phyloP scores from a whole-genome alignment of 1,139 yeast genomes.

The Hyphopichia fennica region DNA sequence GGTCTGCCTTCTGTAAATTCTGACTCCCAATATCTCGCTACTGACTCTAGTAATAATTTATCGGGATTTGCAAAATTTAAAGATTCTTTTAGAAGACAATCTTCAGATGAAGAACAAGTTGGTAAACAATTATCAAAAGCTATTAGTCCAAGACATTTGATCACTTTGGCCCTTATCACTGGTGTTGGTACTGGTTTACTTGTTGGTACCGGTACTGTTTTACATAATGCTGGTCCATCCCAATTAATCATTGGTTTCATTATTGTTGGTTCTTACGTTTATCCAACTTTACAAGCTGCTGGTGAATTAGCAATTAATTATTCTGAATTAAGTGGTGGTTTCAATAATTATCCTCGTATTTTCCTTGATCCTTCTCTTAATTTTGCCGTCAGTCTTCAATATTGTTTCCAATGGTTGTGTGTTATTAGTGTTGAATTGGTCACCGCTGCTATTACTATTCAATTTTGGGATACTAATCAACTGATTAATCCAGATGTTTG shows the following conservation, averaged over 20 bases:
- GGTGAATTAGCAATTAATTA: conserved; percentile 45
- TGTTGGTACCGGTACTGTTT: conserved; percentile 37
- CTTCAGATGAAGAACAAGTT: conserved; percentile 17
- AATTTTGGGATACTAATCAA: conserved; percentile 29
- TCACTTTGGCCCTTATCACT: conserved; percentile 37
- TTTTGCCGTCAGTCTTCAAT: conserved; percentile 44
- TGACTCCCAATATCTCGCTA: conserved; percentile 12
- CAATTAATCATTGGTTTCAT: conserved; percentile 36
- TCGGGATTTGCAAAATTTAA: conserved; percentile 24
- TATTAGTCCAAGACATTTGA: conserved; percentile 36
- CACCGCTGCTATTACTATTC: conserved; percentile 39
- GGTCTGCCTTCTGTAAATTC: conserved; percentile 11
- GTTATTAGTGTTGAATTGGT: conserved; percentile 44
- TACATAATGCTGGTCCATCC: conserved; percentile 37
- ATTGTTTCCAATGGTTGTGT: conserved; percentile 43
- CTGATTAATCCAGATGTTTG: conserved; percentile 37
- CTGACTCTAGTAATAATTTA: conserved; percentile 8
- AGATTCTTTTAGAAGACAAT: conserved; percentile 30
- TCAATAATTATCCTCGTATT: conserved; percentile 38
- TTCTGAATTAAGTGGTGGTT: conserved; percentile 40
- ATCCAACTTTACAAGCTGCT: conserved; percentile 43
- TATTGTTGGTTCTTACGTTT: conserved; percentile 39
- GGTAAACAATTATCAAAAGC: conserved; percentile 34
- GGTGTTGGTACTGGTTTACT: conserved; percentile 46
- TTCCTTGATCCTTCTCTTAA: conserved; percentile 39